Evolutionary conservation across 495 filamentous ascomycete species (phyloP).

Genomic region (Articulospora tetracladia): DNA sequence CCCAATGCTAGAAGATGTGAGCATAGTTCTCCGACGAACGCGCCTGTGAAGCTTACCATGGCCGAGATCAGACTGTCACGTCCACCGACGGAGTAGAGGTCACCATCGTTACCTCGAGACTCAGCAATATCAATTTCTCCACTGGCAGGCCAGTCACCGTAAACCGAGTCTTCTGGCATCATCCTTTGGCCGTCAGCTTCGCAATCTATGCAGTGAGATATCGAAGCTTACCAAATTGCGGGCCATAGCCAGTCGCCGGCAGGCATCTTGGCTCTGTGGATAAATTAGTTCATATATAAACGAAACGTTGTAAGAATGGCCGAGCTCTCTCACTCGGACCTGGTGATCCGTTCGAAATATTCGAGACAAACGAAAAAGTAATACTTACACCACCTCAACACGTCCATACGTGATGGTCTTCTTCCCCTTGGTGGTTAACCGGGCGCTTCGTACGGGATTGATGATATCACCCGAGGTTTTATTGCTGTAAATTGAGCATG

Average conservation of each 20-base stretch:
- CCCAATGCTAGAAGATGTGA: constrained; percentile 22
- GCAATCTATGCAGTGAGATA: not conserved
- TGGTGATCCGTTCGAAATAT: not conserved
- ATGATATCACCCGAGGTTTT: constrained; percentile 33
- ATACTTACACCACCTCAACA: constrained; percentile 34
- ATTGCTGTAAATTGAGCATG: constrained; percentile 31
- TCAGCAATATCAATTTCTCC: constrained; percentile 33
- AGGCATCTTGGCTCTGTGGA: not conserved
- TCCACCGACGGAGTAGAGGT: constrained; percentile 10
- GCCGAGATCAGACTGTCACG: constrained; percentile 21
- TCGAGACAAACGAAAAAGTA: not conserved
- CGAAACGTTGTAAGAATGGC: not conserved
- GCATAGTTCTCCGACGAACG: not conserved
- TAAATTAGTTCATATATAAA: not conserved
- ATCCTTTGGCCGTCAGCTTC: constrained; percentile 23
- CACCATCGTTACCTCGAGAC: constrained; percentile 24
- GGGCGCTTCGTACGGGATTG: constrained; percentile 36
- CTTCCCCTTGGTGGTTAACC: constrained; percentile 36
- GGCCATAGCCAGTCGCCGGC: constrained; percentile 41
- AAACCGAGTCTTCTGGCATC: constrained; percentile 34
- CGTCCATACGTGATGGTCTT: constrained; percentile 36
- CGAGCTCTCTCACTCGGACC: not conserved
- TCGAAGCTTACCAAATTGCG: constrained; percentile 30
- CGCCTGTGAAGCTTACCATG: not conserved
- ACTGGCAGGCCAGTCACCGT: constrained; percentile 31